Conservation (phyloP, 1,139 yeast genomes). For the Taphrina deformans region DNA sequence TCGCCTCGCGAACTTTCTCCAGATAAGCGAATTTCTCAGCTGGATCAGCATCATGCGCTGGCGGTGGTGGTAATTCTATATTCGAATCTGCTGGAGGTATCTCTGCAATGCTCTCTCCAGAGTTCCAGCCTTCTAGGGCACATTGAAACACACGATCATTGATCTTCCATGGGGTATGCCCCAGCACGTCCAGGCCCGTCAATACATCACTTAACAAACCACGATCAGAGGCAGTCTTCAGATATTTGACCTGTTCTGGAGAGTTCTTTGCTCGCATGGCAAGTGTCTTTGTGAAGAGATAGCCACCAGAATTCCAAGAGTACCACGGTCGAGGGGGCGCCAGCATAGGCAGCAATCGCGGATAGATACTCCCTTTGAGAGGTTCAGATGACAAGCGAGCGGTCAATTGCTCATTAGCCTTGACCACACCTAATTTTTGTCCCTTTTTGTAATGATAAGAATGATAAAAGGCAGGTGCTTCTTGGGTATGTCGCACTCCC, state of each 20-base stretch:
- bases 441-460: slow-evolving; percentile 80
- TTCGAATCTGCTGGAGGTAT: slow-evolving; percentile 61
- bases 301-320: slow-evolving; percentile 79
- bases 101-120: slow-evolving; percentile 73
- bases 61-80: slow-evolving; percentile 62
- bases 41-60: slow-evolving; percentile 68
- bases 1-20: slow-evolving; percentile 56
- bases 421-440: slow-evolving; percentile 75
- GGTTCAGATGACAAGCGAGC: slow-evolving; percentile 68
- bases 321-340: slow-evolving; percentile 88
- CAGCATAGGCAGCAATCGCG: slow-evolving; percentile 91
- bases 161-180: slow-evolving; percentile 90
- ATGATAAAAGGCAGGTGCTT: slow-evolving; percentile 89
- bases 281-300: slow-evolving; percentile 60
- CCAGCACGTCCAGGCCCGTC: slow-evolving; percentile 83
- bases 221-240: slow-evolving; percentile 76
- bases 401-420: slow-evolving; percentile 68
- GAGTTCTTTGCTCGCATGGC: slow-evolving; percentile 79
- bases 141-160: slow-evolving; percentile 69
- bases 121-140: slow-evolving; percentile 80
- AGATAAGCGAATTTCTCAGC: slow-evolving; percentile 67
- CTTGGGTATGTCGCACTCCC: slow-evolving; percentile 62
- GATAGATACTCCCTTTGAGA: slow-evolving; percentile 68
- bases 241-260: slow-evolving; percentile 85
- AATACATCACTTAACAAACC: slow-evolving; percentile 66